These are phyloP conservation scores for Mycena rebaudengoi DNA, from an alignment of 768 basidiomycete genomes.

Conservation along the genomic window DNA sequence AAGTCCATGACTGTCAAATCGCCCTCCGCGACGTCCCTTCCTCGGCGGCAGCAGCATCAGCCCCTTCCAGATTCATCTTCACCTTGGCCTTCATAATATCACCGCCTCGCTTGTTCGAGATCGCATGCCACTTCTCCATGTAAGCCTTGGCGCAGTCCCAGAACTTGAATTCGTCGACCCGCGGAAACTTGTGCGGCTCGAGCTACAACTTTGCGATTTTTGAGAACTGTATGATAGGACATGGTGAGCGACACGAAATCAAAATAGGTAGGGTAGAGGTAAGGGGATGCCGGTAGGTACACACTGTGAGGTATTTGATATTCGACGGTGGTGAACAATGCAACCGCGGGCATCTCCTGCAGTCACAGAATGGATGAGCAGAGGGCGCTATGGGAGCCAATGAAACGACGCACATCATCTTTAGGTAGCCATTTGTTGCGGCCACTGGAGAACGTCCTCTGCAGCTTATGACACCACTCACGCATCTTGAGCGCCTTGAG, in stretches of 20 bases:
- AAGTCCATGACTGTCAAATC: not conserved
- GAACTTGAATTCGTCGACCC: conserved; percentile 72
- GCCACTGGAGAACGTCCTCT: conserved; percentile 86
- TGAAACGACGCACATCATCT: conserved; percentile 55
- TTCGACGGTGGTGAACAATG: conserved; percentile 81
- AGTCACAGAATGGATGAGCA: conserved; percentile 16
- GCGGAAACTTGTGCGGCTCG: conserved; percentile 62
- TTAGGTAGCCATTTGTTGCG: conserved; percentile 68
- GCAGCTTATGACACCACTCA: conserved; percentile 92
- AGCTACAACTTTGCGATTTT: conserved; percentile 89
- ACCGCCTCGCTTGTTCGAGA: conserved; percentile 44
- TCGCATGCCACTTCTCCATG: conserved; percentile 74
- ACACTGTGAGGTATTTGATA: conserved; percentile 70
- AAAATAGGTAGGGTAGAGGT: not conserved
- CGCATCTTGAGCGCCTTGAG: conserved; percentile 76
- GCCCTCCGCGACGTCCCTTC: not conserved
- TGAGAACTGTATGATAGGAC: conserved; percentile 69
- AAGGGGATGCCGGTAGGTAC: conserved; percentile 29
- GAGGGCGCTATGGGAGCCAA: not conserved
- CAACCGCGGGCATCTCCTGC: conserved; percentile 81
- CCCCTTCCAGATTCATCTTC: conserved; percentile 47
- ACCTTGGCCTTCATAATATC: conserved; percentile 38
- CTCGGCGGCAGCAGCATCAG: not conserved
- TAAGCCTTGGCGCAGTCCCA: conserved; percentile 72
- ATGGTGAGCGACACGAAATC: conserved; percentile 11